Conservation (phyloP, 805 yeast species). For the Pichia deserticola region DNA sequence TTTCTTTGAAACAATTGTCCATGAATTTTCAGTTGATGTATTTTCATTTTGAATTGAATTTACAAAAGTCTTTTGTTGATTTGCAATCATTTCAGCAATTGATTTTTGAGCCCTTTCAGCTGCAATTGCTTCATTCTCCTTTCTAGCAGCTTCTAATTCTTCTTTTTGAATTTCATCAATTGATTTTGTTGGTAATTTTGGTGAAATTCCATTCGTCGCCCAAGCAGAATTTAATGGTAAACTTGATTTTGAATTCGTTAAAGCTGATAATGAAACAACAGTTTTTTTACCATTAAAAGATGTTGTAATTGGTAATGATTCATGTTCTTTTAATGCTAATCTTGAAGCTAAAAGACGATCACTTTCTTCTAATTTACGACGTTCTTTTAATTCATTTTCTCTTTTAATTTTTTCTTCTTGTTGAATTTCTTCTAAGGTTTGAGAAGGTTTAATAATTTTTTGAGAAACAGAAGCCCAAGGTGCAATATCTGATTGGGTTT, state of each 20-base stretch:
- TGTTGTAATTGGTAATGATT: background rate
- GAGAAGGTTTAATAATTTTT: slow-evolving; percentile 28
- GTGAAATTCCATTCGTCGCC: slow-evolving; percentile 29
- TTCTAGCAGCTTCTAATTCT: slow-evolving; percentile 31
- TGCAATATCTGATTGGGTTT: slow-evolving; percentile 5
- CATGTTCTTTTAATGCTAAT: slow-evolving; percentile 14
- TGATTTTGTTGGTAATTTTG: slow-evolving; percentile 31
- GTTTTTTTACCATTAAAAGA: slow-evolving; percentile 5
- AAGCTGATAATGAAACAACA: slow-evolving; percentile 1
- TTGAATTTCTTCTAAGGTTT: slow-evolving; percentile 57
- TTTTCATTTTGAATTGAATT: slow-evolving; percentile 4
- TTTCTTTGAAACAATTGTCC: slow-evolving; percentile 36
- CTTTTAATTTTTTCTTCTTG: slow-evolving; percentile 38
- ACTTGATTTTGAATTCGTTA: slow-evolving; percentile 12
- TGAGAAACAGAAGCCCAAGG: slow-evolving; percentile 32
- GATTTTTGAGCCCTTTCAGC: slow-evolving; percentile 15
- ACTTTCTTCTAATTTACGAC: slow-evolving; percentile 17
- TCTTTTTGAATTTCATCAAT: slow-evolving; percentile 58
- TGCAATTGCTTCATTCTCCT: slow-evolving; percentile 18
- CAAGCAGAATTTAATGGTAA: slow-evolving; percentile 40
- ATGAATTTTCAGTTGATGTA: slow-evolving; percentile 15
- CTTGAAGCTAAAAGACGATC: slow-evolving; percentile 18
- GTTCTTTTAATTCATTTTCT: slow-evolving; percentile 11
- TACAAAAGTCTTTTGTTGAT: slow-evolving; percentile 18
- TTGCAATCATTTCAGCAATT: slow-evolving; percentile 19